Evolutionary conservation across 352 stramenopile species (phyloP).

Genomic region (Lagenidium giganteum): DNA sequence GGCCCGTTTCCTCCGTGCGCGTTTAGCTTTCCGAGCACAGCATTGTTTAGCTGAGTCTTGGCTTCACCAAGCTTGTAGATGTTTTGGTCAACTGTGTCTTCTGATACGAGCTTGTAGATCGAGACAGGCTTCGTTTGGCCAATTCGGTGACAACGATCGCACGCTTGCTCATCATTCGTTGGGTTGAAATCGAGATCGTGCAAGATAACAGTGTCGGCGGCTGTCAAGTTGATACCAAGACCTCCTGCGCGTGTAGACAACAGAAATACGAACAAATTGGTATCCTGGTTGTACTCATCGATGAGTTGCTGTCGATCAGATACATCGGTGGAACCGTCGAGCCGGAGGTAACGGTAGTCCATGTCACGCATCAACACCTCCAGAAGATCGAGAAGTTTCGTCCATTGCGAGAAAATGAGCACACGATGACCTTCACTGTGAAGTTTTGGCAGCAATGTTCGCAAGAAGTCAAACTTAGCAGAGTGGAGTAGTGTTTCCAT

Average conservation of each 20-base stretch:
- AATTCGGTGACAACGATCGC: constrained; percentile 88
- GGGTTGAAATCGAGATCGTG: constrained; percentile 88
- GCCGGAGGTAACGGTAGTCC: constrained; percentile 67
- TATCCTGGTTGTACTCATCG: constrained; percentile 87
- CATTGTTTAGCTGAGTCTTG: constrained; percentile 86
- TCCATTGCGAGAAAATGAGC: constrained; percentile 98
- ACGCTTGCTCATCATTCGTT: constrained; percentile 81
- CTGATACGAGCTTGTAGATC: constrained; percentile 92
- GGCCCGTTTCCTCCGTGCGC: constrained; percentile 31
- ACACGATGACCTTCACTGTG: constrained; percentile 88
- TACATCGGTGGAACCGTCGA: constrained; percentile 78
- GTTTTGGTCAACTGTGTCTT: constrained; percentile 89
- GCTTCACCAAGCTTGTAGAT: constrained; percentile 84
- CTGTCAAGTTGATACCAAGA: constrained; percentile 97
- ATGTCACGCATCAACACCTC: constrained; percentile 79
- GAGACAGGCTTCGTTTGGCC: constrained; percentile 85
- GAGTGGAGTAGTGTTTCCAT: constrained; percentile 89
- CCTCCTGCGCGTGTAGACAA: constrained; percentile 96
- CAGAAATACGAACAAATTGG: constrained; percentile 95
- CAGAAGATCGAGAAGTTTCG: constrained; percentile 93
- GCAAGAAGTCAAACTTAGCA: constrained; percentile 92
- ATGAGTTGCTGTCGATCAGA: constrained; percentile 74
- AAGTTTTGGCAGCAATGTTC: constrained; percentile 85
- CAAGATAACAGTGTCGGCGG: constrained; percentile 86
- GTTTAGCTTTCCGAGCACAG: constrained; percentile 81